A percentile compares a stretch with the other conserved stretches of the same genome.
Conservation (phyloP, 208 protist species). For the Trichomonas vaginalis region DNA sequence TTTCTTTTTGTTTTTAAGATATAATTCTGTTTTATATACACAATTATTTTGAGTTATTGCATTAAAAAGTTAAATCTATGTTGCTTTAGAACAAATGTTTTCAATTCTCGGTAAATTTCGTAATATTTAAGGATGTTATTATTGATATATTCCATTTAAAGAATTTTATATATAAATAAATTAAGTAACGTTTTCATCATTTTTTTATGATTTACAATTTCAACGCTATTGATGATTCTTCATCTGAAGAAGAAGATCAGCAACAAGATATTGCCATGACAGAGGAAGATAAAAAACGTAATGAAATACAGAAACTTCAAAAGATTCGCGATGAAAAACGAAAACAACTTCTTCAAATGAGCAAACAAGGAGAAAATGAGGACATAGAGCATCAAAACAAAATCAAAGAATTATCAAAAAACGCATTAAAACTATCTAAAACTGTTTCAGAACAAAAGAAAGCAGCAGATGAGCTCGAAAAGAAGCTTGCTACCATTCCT, state of each 20-base stretch:
- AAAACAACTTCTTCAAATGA: not conserved
- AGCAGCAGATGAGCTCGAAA: not conserved
- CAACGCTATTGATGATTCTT: not conserved
- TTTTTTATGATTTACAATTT: slow-evolving; percentile 19
- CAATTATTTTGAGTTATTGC: no score
- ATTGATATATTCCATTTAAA: no score
- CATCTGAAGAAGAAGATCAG: not conserved
- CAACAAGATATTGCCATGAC: not conserved
- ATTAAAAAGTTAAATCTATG: no score
- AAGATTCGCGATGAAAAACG: slow-evolving; percentile 5
- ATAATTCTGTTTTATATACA: no score
- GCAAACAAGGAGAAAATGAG: not conserved
- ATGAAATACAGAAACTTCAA: not conserved
- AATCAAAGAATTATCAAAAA: not conserved
- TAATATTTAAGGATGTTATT: no score
- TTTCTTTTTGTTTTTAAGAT: no score
- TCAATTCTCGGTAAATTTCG: no score
- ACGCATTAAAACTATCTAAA: not conserved
- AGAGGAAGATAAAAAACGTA: not conserved
- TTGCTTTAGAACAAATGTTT: no score
- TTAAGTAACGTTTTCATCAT: no score
- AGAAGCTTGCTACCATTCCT: not conserved
- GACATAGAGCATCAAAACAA: not conserved
- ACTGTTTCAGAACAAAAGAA: not conserved
- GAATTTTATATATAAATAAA: no score